Evolutionary conservation across 495 filamentous ascomycete species (phyloP), one percentile per base, ranked within the genome.

Genomic region (Viridothelium virens): DNA sequence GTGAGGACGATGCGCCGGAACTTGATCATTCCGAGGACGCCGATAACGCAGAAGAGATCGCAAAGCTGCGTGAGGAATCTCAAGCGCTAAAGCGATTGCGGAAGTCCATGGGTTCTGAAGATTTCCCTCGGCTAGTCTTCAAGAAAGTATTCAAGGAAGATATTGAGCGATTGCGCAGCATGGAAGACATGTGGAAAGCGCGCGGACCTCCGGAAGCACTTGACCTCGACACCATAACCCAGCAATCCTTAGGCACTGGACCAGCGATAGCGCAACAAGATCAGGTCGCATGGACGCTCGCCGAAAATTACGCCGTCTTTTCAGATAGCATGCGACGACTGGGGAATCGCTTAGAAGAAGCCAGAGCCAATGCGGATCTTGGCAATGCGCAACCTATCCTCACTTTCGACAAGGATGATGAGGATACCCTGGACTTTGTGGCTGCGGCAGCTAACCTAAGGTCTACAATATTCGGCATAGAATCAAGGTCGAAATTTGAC

Each of bases 111-210:
- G 91, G 90, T 18, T 90, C 88, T 0, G 79, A 84, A 5, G 84
- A 89, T n/a, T 97, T 97, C 68, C 77, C 86, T 10, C 80, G 85
- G 61, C 85, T 89, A 71, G 84, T 99, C 0, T 99, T 97, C 74
- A 82, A 92, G 62, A 99, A 97, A 74, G 92, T 99, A 3, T 99
- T 92, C 77, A 85, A 85, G 59, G 82, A 87, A 37, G 94, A 99
- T 71, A 91, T 97, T 59, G 80, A 88, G 48, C 86, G 93, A 7
- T 73, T 97, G 63, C 82, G 87, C n/a, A 87, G 84, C 3, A 93
- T 96, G 90, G 89, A 92, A 69, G 92, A 94, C 64, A 95, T 96
- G 92, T 99, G 95, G 95, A 96, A 92, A 78, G 84, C 83, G 14
- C 82, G 91, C 56, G 84, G 84, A 67, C 82, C 86, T 1, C 94